A percentile compares a stretch with the other conserved stretches of the same genome.
Conservation (phyloP, 2,329 filamentous ascomycete species). For the Paraphoma sp. region DNA sequence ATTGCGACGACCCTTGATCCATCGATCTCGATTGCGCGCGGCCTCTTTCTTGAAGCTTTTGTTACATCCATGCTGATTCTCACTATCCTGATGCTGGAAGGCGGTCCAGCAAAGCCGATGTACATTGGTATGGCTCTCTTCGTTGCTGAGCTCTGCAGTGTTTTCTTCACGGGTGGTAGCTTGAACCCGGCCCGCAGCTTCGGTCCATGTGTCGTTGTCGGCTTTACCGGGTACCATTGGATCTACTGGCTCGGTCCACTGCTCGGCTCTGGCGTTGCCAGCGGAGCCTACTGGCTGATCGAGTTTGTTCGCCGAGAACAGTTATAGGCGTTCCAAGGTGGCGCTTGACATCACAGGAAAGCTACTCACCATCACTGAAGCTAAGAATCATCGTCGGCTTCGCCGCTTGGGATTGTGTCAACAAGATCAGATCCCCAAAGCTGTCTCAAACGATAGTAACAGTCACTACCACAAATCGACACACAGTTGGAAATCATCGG, state of each 20-base stretch:
- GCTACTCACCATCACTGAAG: background rate
- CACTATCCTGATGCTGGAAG: conserved; percentile 64
- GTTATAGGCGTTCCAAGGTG: background rate
- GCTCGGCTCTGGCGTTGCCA: conserved; percentile 52
- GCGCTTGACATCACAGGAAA: too few relatives aligned
- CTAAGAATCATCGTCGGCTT: background rate
- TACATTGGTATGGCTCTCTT: conserved; percentile 76
- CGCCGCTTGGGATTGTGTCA: too few relatives aligned
- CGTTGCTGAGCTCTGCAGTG: conserved; percentile 60
- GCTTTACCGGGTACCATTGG: conserved; percentile 50
- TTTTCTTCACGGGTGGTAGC: conserved; percentile 54
- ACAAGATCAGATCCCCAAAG: too few relatives aligned
- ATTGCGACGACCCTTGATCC: conserved; percentile 29
- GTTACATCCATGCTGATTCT: conserved; percentile 45
- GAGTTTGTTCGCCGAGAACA: conserved; percentile 13
- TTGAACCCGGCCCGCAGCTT: conserved; percentile 56
- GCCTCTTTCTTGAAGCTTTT: conserved; percentile 39
- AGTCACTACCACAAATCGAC: too few relatives aligned
- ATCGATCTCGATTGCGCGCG: conserved; percentile 30
- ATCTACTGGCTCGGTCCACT: conserved; percentile 53
- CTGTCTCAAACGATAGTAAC: too few relatives aligned
- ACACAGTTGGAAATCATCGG: too few relatives aligned
- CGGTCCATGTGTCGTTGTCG: conserved; percentile 51
- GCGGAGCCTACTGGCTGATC: conserved; percentile 56
- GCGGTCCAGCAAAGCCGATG: conserved; percentile 68